Conservation (phyloP, 2,329 filamentous ascomycete species). For the Penicillium freii region DNA sequence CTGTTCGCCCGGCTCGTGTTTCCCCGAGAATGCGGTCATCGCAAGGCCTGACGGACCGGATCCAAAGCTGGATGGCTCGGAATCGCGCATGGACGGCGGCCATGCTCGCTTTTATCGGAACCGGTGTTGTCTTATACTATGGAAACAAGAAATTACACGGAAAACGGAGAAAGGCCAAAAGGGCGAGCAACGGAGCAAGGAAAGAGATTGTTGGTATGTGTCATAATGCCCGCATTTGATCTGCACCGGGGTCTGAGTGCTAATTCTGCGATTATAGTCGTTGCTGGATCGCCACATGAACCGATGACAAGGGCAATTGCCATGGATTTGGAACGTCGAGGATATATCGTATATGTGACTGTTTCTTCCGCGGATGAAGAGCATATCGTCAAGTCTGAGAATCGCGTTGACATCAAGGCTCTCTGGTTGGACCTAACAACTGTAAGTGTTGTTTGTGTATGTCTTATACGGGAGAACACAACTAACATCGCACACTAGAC, state of each 20-base stretch:
- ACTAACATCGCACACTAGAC: constrained; percentile 44
- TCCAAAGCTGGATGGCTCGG: constrained; percentile 68
- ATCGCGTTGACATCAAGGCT: constrained; percentile 77
- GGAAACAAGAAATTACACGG: constrained; percentile 59
- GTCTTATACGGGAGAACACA: neutral
- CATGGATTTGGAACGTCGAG: constrained; percentile 82
- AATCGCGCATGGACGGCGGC: constrained; percentile 73
- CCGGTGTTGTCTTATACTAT: constrained; percentile 58
- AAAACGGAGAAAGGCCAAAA: constrained; percentile 70
- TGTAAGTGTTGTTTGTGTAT: constrained; percentile 25
- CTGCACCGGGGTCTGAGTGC: constrained; percentile 10
- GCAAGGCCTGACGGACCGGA: constrained; percentile 51
- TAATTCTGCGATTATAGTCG: constrained; percentile 52
- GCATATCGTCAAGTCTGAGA: constrained; percentile 69
- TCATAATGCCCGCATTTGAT: constrained; percentile 10
- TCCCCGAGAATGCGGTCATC: constrained; percentile 33
- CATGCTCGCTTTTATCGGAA: constrained; percentile 68
- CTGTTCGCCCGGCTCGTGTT: constrained; percentile 56
- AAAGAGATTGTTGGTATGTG: constrained; percentile 70
- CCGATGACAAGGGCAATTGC: constrained; percentile 80
- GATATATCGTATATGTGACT: constrained; percentile 90
- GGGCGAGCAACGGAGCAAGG: constrained; percentile 77
- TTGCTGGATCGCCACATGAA: constrained; percentile 83
- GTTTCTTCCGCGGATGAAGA: constrained; percentile 86
- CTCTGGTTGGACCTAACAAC: constrained; percentile 74